Evolutionary conservation across 2,329 filamentous ascomycete species (phyloP).

Genomic region (Aspergillus vadensis): DNA sequence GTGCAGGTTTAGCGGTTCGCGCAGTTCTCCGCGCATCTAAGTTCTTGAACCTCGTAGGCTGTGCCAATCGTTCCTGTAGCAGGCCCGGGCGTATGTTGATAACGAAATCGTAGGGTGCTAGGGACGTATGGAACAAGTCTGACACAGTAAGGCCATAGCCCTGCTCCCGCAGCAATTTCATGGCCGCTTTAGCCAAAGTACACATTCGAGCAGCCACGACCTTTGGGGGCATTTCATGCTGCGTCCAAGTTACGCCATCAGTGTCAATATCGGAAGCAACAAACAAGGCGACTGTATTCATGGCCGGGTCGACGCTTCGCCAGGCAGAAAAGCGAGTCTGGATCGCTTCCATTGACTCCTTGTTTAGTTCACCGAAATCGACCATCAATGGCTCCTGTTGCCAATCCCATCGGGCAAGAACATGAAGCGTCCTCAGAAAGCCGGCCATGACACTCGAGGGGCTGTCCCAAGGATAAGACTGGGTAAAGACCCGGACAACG

Average conservation of each 20-base stretch:
- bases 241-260: slow-evolving; percentile 79
- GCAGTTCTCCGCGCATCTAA: slow-evolving; percentile 57
- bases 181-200: slow-evolving; percentile 74
- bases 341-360: slow-evolving; percentile 63
- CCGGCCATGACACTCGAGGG: slow-evolving; percentile 78
- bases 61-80: slow-evolving; percentile 41
- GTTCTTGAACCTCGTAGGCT: slow-evolving; percentile 71
- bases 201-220: slow-evolving; percentile 85
- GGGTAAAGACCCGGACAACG: slow-evolving; percentile 74
- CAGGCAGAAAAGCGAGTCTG: slow-evolving; percentile 76
- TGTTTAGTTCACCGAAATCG: slow-evolving; percentile 67
- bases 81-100: slow-evolving; percentile 67
- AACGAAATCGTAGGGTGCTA: slow-evolving; percentile 83
- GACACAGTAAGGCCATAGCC: slow-evolving; percentile 57
- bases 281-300: slow-evolving; percentile 82
- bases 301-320: slow-evolving; percentile 82
- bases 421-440: slow-evolving; percentile 76
- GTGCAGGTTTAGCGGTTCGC: slow-evolving; percentile 58
- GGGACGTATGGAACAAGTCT: slow-evolving; percentile 70
- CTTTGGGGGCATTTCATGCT: slow-evolving; percentile 68
- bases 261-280: slow-evolving; percentile 76
- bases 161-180: slow-evolving; percentile 59
- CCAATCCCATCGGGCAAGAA: slow-evolving; percentile 92
- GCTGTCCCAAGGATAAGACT: slow-evolving; percentile 75
- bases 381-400: slow-evolving; percentile 77